phyloP scores from a whole-genome alignment of 73 alveolate genomes.

The Halteria grandinella region DNA sequence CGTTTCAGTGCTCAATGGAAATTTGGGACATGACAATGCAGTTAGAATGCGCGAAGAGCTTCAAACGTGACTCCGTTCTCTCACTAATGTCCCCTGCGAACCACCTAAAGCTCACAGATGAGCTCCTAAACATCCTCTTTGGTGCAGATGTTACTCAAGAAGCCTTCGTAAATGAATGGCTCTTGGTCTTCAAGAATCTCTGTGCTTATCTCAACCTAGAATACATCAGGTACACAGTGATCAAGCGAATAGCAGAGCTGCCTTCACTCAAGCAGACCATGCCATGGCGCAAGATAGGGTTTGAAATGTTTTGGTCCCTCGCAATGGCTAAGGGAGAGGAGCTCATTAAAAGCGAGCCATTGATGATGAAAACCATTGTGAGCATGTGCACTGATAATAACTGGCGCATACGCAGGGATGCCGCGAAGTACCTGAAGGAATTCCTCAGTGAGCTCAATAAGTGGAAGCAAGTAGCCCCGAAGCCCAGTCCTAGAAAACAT shows the following conservation, averaged over 20 bases:
- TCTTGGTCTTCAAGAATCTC: conserved; percentile 5
- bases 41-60: conserved; percentile 15
- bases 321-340: conserved; percentile 44
- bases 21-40: conserved; percentile 44
- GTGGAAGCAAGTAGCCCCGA: conserved; percentile 28
- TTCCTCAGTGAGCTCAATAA: not conserved
- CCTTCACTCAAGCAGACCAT: conserved; percentile 27
- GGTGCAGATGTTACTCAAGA: conserved; percentile 30
- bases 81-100: conserved; percentile 1
- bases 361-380: not conserved
- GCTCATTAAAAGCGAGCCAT: conserved; percentile 5
- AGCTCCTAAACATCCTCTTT: conserved; percentile 1
- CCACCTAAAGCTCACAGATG: not conserved
- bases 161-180: conserved; percentile 28
- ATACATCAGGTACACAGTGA: not conserved
- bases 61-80: conserved; percentile 24
- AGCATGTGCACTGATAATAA: conserved; percentile 42
- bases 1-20: conserved; percentile 44
- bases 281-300: conserved; percentile 30
- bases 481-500: not conserved
- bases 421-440: conserved; percentile 4
- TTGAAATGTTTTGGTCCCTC: conserved; percentile 30
- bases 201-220: not conserved
- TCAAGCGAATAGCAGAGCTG: conserved; percentile 8
- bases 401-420: conserved; percentile 45